These are phyloP conservation scores for Colletotrichum sojae DNA, from an alignment of 2,329 filamentous ascomycete genomes.

Conservation along the genomic window DNA sequence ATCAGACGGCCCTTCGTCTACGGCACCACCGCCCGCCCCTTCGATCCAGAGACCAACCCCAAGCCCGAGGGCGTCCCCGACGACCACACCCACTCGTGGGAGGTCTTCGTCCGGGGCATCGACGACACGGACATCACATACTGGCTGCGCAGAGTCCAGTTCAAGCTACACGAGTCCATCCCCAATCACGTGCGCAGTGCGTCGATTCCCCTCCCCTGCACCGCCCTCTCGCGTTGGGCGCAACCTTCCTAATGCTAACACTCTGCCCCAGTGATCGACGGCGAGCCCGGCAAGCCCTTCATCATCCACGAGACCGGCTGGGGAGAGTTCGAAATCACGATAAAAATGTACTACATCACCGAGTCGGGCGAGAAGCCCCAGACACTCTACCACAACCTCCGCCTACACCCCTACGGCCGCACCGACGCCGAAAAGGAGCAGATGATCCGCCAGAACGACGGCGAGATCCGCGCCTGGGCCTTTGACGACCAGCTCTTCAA, in stretches of 20 bases:
- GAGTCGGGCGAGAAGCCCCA: slow-evolving; percentile 94
- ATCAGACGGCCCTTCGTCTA: slow-evolving; percentile 78
- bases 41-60: slow-evolving; percentile 83
- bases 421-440: slow-evolving; percentile 80
- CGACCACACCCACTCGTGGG: slow-evolving; percentile 97
- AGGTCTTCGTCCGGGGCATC: slow-evolving; percentile 91
- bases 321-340: slow-evolving; percentile 97
- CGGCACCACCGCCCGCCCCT: slow-evolving; percentile 84
- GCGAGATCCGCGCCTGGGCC: slow-evolving; percentile 81
- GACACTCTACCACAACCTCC: slow-evolving; percentile 93
- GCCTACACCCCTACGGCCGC: slow-evolving; percentile 90
- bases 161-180: slow-evolving; percentile 98
- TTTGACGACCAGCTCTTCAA: slow-evolving; percentile 98
- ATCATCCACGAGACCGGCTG: slow-evolving; percentile 93
- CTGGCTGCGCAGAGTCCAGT: slow-evolving; percentile 97
- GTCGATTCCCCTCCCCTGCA: slow-evolving; percentile 46
- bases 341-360: slow-evolving; percentile 93
- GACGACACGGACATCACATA: slow-evolving; percentile 93
- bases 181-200: slow-evolving; percentile 87
- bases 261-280: slow-evolving; percentile 73
- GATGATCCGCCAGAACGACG: slow-evolving; percentile 67
- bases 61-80: slow-evolving; percentile 83
- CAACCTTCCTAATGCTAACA: slow-evolving; percentile 38
- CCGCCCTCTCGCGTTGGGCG: background rate
- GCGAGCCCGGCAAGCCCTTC: slow-evolving; percentile 78